Conservation (phyloP, 2,329 filamentous ascomycete genomes). For the Saccharata proteae region DNA sequence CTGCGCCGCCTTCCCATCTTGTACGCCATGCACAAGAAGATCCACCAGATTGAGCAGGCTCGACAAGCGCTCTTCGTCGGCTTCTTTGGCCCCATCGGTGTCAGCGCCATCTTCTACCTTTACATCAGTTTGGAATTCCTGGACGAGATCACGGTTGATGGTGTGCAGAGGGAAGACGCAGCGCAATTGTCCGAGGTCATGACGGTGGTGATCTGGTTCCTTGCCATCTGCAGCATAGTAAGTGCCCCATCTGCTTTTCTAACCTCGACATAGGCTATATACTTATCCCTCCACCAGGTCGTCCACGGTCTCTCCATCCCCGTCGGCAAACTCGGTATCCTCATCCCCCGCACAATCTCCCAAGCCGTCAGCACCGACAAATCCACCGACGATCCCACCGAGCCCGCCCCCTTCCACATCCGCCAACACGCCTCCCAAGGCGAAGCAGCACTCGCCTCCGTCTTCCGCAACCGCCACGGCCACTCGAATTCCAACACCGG, state of each 20-base stretch:
- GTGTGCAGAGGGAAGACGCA: conserved; percentile 53
- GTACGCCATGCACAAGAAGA: conserved; percentile 58
- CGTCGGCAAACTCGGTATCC: conserved; percentile 51
- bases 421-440: conserved; percentile 10
- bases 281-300: conserved; percentile 1
- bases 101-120: conserved; percentile 82
- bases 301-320: conserved; percentile 78
- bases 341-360: conserved; percentile 53
- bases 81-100: conserved; percentile 87
- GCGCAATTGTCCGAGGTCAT: conserved; percentile 52
- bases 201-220: conserved; percentile 71
- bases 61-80: conserved; percentile 76
- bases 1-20: conserved; percentile 69
- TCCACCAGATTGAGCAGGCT: conserved; percentile 64
- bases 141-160: conserved; percentile 43
- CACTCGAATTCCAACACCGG: conserved; percentile 6
- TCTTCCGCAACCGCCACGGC: conserved; percentile 16
- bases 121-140: conserved; percentile 73
- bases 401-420: conserved; percentile 20
- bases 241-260: conserved; percentile 21
- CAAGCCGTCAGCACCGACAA: conserved; percentile 24
- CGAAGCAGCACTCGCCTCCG: conserved; percentile 14
- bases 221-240: conserved; percentile 72
- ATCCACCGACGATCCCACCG: conserved; percentile 13
- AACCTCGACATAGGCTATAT: not conserved